These are phyloP conservation scores for Boletus subparvulus DNA, from an alignment of 768 basidiomycete genomes.

Conservation along the genomic window DNA sequence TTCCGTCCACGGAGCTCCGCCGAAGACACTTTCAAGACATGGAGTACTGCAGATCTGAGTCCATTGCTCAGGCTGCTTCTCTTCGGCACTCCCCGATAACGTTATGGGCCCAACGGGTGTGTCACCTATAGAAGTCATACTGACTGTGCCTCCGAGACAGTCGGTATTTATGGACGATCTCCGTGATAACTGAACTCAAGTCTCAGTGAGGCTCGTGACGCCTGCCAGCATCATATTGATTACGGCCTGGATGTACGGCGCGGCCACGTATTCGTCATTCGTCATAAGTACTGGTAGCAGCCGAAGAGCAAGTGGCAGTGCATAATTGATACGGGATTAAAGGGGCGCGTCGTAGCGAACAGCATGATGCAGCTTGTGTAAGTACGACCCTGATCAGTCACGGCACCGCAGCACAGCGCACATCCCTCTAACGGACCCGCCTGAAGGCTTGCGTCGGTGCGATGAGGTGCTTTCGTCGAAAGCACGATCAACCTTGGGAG, in stretches of 20 bases:
- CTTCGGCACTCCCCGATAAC: not conserved
- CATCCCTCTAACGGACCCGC: slow-evolving; percentile 16
- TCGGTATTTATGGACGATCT: not conserved
- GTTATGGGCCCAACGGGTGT: not conserved
- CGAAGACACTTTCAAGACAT: not conserved
- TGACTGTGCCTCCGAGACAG: not conserved
- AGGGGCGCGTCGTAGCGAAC: slow-evolving; percentile 10
- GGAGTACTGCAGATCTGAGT: not conserved
- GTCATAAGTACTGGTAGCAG: not conserved
- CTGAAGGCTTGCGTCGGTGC: slow-evolving; percentile 13
- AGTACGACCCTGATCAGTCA: slow-evolving; percentile 13
- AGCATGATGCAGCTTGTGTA: slow-evolving; percentile 5
- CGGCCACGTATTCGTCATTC: not conserved
- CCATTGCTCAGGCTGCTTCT: not conserved
- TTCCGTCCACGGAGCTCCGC: slow-evolving; percentile 15
- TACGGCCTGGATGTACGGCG: not conserved
- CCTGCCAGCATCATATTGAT: slow-evolving; percentile 10
- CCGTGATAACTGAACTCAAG: not conserved
- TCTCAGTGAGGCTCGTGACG: not conserved
- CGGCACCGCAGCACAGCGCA: slow-evolving; percentile 17
- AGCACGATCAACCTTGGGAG: slow-evolving; percentile 66
- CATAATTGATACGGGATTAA: slow-evolving; percentile 6
- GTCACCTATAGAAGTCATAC: not conserved
- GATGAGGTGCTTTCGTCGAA: slow-evolving; percentile 50
- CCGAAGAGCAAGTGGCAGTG: slow-evolving; percentile 25